Evolutionary conservation across 2,329 filamentous ascomycete species (phyloP).

Genomic region (Ophiosphaerella herpotricha): DNA sequence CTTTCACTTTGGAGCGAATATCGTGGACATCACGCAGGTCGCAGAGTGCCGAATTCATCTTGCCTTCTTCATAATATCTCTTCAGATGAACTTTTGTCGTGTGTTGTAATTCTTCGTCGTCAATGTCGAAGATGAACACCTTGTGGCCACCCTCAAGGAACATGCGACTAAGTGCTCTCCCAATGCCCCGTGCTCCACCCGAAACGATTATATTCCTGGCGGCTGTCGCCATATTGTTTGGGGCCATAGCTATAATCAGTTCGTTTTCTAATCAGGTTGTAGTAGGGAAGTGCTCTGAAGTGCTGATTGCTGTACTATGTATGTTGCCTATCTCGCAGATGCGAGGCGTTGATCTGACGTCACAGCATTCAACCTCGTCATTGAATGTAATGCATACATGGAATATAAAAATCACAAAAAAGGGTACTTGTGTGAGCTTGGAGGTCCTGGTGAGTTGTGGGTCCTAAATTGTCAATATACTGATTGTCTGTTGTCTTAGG

Average conservation of each 20-base stretch:
- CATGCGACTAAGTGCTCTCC: slow-evolving; percentile 53
- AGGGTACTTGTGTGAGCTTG: too few relatives aligned
- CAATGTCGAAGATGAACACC: slow-evolving; percentile 54
- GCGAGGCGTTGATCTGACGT: slow-evolving; percentile 34
- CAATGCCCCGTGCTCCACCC: slow-evolving; percentile 55
- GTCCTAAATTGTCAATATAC: too few relatives aligned
- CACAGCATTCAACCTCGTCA: slow-evolving; percentile 10
- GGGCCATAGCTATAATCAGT: slow-evolving; percentile 5
- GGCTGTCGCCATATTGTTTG: slow-evolving; percentile 9
- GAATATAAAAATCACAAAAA: too few relatives aligned
- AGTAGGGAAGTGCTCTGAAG: neutral
- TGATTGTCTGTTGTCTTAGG: too few relatives aligned
- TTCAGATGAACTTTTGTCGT: slow-evolving; percentile 48
- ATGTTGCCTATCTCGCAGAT: slow-evolving; percentile 7
- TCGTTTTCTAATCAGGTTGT: neutral
- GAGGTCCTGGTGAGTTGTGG: too few relatives aligned
- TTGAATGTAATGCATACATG: too few relatives aligned
- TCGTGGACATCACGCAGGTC: slow-evolving; percentile 51
- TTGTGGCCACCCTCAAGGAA: slow-evolving; percentile 52
- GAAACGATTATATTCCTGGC: slow-evolving; percentile 46
- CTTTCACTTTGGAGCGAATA: slow-evolving; percentile 47
- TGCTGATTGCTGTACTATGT: neutral
- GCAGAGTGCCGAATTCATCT: slow-evolving; percentile 47
- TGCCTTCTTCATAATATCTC: slow-evolving; percentile 41
- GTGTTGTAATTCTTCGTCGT: slow-evolving; percentile 42